phyloP scores from a whole-genome alignment of 352 stramenopile genomes.

The Phytophthora niederhauseri region DNA sequence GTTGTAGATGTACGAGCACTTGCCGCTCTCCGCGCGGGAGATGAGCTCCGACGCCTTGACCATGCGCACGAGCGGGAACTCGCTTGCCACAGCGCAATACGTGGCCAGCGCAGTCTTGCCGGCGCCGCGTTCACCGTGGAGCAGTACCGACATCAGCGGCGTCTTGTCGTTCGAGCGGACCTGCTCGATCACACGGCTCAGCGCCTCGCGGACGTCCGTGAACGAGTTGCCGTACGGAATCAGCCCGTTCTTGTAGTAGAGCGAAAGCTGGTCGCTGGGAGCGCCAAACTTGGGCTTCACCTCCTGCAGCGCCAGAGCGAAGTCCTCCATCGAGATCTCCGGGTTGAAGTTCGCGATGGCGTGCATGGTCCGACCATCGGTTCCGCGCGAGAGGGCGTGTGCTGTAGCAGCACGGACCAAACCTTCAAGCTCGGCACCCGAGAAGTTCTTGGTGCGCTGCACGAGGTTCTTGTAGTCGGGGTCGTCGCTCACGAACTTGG shows the following conservation, averaged over 20 bases:
- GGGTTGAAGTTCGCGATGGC: conserved; percentile 80
- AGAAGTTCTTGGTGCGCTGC: conserved; percentile 99
- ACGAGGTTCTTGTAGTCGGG: conserved; percentile 92
- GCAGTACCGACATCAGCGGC: conserved; percentile 96
- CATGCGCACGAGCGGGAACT: conserved; percentile 98
- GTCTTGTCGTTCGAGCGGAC: conserved; percentile 94
- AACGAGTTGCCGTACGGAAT: conserved; percentile 96
- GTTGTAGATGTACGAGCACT: conserved; percentile 95
- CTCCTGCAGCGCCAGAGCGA: conserved; percentile 95
- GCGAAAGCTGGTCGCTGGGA: conserved; percentile 92
- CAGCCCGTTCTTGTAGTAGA: conserved; percentile 97
- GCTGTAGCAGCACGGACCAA: conserved; percentile 95
- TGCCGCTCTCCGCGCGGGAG: conserved; percentile 93
- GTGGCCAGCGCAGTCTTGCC: conserved; percentile 99
- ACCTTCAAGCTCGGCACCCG: conserved; percentile 98
- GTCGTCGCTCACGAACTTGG: conserved; percentile 65
- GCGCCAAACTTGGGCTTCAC: conserved; percentile 98
- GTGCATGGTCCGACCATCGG: conserved; percentile 85
- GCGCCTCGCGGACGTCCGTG: conserved; percentile 91
- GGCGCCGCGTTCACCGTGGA: conserved; percentile 93
- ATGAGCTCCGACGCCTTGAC: conserved; percentile 98
- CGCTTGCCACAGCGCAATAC: conserved; percentile 95
- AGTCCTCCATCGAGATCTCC: conserved; percentile 92
- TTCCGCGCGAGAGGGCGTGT: conserved; percentile 83
- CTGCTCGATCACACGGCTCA: conserved; percentile 96